phyloP scores from a whole-genome alignment of 2,329 filamentous ascomycete species.

The Monilinia laxa region DNA sequence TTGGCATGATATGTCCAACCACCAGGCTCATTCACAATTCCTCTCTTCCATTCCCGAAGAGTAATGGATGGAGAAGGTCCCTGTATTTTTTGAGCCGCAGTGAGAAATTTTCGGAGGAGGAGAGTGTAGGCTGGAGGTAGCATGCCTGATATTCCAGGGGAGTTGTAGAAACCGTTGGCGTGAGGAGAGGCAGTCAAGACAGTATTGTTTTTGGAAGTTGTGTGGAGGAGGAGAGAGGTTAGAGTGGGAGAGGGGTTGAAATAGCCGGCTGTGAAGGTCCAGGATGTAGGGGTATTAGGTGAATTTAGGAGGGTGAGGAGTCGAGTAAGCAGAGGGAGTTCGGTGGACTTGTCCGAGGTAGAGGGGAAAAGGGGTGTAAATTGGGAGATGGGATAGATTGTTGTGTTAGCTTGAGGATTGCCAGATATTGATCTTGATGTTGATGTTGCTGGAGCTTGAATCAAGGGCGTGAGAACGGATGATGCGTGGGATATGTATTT shows the following conservation, averaged over 20 bases:
- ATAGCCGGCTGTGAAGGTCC: constrained; percentile 97
- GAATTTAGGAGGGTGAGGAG: constrained; percentile 68
- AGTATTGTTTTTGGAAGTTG: constrained; percentile 59
- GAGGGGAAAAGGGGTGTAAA: constrained; percentile 80
- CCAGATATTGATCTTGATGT: constrained; percentile 3
- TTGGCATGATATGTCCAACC: constrained; percentile 99
- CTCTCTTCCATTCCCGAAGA: constrained; percentile 84
- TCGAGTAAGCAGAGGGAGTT: constrained; percentile 76
- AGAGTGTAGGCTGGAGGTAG: constrained; percentile 90
- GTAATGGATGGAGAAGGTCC: constrained; percentile 48
- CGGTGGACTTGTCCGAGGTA: constrained; percentile 76
- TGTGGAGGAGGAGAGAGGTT: constrained; percentile 74
- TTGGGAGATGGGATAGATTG: constrained; percentile 83
- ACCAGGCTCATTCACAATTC: constrained; percentile 73
- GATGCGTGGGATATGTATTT: constrained; percentile 71
- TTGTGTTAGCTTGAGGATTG: constrained; percentile 53
- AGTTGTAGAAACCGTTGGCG: constrained; percentile 94
- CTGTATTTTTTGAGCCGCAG: constrained; percentile 40
- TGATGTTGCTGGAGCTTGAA: constrained; percentile 44
- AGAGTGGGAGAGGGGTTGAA: constrained; percentile 93
- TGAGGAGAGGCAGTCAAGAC: constrained; percentile 90
- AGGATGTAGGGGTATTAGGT: constrained; percentile 68
- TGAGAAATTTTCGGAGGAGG: constrained; percentile 78
- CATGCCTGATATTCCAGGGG: constrained; percentile 83
- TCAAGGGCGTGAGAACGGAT: constrained; percentile 62